Conservation (phyloP, 306 rosid genomes). For the Vicia faba region DNA sequence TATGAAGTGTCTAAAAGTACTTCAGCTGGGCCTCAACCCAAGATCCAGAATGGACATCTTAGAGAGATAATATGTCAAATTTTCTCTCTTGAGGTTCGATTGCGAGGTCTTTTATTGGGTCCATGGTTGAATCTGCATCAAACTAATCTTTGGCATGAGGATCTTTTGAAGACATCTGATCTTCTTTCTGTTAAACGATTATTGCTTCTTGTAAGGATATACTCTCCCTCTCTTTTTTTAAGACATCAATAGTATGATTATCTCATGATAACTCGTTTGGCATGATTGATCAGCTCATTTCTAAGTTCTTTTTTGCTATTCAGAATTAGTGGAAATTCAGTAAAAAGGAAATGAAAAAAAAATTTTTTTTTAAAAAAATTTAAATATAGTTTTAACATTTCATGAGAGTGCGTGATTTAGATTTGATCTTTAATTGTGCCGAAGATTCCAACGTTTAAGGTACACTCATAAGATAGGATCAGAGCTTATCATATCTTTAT, state of each 20-base stretch:
- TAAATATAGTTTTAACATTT: conserved; percentile 12
- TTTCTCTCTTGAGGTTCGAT: conserved; percentile 74
- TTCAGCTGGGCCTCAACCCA: conserved; percentile 53
- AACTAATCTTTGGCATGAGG: conserved; percentile 61
- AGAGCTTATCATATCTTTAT: background rate
- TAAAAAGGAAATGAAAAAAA: background rate
- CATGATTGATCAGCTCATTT: conserved; percentile 28
- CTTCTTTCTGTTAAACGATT: conserved; percentile 62
- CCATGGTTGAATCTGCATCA: conserved; percentile 83
- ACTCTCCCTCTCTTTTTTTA: conserved; percentile 36
- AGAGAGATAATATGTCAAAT: conserved; percentile 59
- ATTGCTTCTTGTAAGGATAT: conserved; percentile 69
- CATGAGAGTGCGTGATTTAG: background rate
- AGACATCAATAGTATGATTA: background rate
- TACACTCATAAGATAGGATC: conserved; percentile 1
- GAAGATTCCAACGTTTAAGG: conserved; percentile 4
- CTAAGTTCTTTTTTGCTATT: conserved; percentile 6
- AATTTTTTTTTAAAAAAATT: background rate
- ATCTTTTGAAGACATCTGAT: conserved; percentile 61
- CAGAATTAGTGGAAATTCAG: conserved; percentile 7
- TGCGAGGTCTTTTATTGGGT: conserved; percentile 84
- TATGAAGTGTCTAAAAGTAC: conserved; percentile 50
- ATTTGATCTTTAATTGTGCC: conserved; percentile 22
- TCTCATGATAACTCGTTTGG: conserved; percentile 17
- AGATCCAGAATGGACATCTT: conserved; percentile 62